These are phyloP conservation scores for Russula abietina DNA, from an alignment of 768 basidiomycete species.

Conservation along the genomic window DNA sequence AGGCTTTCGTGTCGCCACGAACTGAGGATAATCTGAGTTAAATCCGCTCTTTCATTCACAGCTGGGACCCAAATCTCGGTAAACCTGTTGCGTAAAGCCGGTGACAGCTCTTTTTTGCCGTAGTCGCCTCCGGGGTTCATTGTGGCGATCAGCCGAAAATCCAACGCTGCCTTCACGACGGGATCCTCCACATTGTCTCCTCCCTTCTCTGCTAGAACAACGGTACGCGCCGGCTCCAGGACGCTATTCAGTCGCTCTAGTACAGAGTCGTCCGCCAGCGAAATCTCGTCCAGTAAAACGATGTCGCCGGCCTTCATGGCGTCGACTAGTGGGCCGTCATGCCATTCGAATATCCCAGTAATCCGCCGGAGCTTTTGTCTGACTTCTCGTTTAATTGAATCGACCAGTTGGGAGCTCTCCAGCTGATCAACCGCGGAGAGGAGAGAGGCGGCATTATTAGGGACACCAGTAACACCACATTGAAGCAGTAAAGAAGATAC, in stretches of 20 bases:
- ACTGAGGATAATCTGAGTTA: conserved; percentile 67
- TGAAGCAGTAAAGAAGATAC: conserved; percentile 38
- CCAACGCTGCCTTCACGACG: conserved; percentile 53
- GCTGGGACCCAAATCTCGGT: conserved; percentile 98
- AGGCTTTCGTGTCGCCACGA: conserved; percentile 60
- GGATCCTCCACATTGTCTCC: conserved; percentile 66
- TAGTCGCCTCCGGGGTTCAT: conserved; percentile 99
- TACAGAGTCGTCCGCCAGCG: conserved; percentile 95
- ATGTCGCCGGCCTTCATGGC: conserved; percentile 84
- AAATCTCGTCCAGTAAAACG: conserved; percentile 93
- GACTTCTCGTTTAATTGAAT: conserved; percentile 30
- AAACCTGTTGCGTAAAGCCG: conserved; percentile 93
- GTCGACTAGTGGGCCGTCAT: conserved; percentile 90
- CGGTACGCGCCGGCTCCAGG: conserved; percentile 81
- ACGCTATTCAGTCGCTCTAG: conserved; percentile 96
- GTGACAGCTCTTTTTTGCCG: conserved; percentile 97
- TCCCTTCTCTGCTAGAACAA: conserved; percentile 90
- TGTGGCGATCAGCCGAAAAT: conserved; percentile 89
- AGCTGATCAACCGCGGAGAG: conserved; percentile 27
- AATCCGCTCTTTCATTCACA: conserved; percentile 64
- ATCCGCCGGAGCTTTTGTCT: conserved; percentile 44
- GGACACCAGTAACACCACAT: conserved; percentile 33
- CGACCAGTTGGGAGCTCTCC: conserved; percentile 20
- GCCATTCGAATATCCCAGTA: conserved; percentile 91
- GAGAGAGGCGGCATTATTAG: conserved; percentile 29